phyloP scores from a whole-genome alignment of 306 rosid species.

The Cajanus cajan region DNA sequence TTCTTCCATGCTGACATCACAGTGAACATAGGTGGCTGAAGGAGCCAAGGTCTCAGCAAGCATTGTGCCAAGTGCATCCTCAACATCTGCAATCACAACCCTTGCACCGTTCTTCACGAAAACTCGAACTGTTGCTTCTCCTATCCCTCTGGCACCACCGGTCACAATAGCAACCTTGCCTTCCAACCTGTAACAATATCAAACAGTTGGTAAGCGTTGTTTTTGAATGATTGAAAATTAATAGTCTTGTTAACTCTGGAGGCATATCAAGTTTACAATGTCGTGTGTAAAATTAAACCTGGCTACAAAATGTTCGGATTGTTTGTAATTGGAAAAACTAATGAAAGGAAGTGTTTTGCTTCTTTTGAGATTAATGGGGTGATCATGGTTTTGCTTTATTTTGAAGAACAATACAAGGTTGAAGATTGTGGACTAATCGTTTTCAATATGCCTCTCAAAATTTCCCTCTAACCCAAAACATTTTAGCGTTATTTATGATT shows the following conservation, averaged over 20 bases:
- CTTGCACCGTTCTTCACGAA: slow-evolving; percentile 68
- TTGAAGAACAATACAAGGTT: background rate
- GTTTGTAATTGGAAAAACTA: background rate
- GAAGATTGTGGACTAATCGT: background rate
- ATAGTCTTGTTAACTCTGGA: too few relatives aligned
- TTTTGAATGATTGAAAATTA: too few relatives aligned
- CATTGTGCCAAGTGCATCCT: slow-evolving; percentile 47
- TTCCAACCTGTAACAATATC: slow-evolving; percentile 49
- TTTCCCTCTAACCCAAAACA: background rate
- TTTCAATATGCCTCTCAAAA: background rate
- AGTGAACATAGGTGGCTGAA: slow-evolving; percentile 49
- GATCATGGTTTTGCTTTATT: background rate
- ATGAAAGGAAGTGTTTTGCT: background rate
- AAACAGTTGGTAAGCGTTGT: background rate
- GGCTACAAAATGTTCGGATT: background rate
- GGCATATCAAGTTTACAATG: background rate
- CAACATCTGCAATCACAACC: slow-evolving; percentile 69
- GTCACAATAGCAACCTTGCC: slow-evolving; percentile 78
- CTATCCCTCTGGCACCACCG: slow-evolving; percentile 78
- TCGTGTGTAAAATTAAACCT: background rate
- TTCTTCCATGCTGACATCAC: slow-evolving; percentile 66
- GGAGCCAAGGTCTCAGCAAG: slow-evolving; percentile 54
- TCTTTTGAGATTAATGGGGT: background rate
- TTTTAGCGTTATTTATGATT: background rate
- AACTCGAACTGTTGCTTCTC: slow-evolving; percentile 69